Percentiles rank a stretch among this genome's conserved stretches.
These are phyloP conservation scores for Tricholoma sp. DNA, from an alignment of 768 basidiomycete species.

Conservation along the genomic window DNA sequence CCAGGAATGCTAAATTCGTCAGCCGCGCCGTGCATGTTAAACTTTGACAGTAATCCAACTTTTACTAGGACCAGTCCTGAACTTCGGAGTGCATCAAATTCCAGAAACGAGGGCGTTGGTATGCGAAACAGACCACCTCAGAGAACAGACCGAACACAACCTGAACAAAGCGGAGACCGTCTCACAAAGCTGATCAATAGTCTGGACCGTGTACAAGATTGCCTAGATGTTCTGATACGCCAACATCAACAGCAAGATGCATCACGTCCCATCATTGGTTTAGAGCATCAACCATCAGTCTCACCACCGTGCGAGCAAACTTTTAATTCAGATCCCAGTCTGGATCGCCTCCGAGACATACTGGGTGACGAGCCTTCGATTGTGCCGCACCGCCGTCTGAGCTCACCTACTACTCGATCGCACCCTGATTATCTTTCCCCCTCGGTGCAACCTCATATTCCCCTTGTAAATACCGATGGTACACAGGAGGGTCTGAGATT, in stretches of 20 bases:
- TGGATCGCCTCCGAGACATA: neutral
- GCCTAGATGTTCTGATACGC: neutral
- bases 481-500: neutral
- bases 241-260: neutral
- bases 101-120: neutral
- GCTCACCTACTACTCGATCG: neutral
- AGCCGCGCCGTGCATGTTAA: neutral
- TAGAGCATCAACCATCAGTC: neutral
- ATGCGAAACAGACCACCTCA: neutral
- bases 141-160: neutral
- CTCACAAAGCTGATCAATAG: neutral
- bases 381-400: neutral
- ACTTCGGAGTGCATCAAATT: neutral
- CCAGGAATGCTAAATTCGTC: neutral
- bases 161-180: neutral
- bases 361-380: neutral
- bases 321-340: neutral
- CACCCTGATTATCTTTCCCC: neutral
- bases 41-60: neutral
- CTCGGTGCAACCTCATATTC: neutral
- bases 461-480: neutral
- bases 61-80: neutral
- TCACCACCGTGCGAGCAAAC: neutral
- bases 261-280: neutral
- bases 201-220: neutral